Evolutionary conservation across 2,329 filamentous ascomycete species (phyloP).

Genomic region (Fusarium citri): DNA sequence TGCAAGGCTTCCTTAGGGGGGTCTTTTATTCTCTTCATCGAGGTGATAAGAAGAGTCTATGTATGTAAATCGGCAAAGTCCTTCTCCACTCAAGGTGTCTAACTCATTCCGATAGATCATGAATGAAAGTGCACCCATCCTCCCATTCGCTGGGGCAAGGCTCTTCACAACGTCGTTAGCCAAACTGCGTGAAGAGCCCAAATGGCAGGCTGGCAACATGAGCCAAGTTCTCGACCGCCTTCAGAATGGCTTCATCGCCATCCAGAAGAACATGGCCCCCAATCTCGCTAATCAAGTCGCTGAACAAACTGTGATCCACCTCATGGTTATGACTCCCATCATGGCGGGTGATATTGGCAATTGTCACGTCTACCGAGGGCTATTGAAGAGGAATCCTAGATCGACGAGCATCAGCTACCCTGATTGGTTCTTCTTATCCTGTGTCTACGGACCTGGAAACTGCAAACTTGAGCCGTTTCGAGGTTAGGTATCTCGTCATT

Average conservation of each 20-base stretch:
- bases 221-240: not conserved
- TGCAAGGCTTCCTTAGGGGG: not conserved
- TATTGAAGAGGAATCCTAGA: accelerated
- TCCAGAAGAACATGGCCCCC: not conserved
- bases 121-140: too few relatives aligned
- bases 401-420: not conserved
- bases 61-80: too few relatives aligned
- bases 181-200: accelerated
- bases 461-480: not conserved
- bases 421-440: not conserved
- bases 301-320: accelerated
- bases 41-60: accelerated
- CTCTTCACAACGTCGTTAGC: too few relatives aligned
- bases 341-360: not conserved
- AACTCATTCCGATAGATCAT: too few relatives aligned
- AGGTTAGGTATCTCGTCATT: not conserved
- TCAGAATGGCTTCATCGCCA: not conserved
- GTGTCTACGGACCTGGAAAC: not conserved
- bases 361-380: accelerated
- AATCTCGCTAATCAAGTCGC: not conserved
- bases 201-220: accelerated
- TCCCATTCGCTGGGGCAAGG: too few relatives aligned
- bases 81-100: too few relatives aligned
- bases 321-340: not conserved
- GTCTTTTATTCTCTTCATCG: not conserved